phyloP scores from a whole-genome alignment of 176 grass and related monocot species.

The Urochloa ruziziensis region DNA sequence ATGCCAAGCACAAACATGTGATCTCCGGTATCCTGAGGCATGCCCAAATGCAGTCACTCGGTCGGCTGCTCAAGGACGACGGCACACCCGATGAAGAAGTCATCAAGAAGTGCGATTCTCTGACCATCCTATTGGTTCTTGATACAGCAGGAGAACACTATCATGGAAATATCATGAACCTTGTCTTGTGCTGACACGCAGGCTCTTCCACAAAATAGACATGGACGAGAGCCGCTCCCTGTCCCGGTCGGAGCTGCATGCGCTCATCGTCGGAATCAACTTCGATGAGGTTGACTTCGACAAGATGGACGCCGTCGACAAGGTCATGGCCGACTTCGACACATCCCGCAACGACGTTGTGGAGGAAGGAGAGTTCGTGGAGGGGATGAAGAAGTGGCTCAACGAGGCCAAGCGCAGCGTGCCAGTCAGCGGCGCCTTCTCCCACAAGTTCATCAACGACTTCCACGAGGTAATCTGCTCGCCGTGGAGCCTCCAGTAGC shows the following conservation, averaged over 20 bases:
- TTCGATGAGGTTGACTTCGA: slow-evolving; percentile 65
- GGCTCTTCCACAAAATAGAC: slow-evolving; percentile 73
- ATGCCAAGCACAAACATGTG: slow-evolving; percentile 89
- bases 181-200: slow-evolving; percentile 27
- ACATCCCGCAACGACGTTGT: slow-evolving; percentile 44
- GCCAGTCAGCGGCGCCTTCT: slow-evolving; percentile 30
- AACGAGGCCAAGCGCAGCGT: slow-evolving; percentile 41
- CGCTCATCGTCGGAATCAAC: slow-evolving; percentile 62
- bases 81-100: slow-evolving; percentile 56
- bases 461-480: slow-evolving; percentile 49
- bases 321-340: slow-evolving; percentile 75
- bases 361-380: slow-evolving; percentile 65
- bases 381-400: slow-evolving; percentile 74
- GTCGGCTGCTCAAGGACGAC: slow-evolving; percentile 49
- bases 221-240: slow-evolving; percentile 40
- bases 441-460: slow-evolving; percentile 56
- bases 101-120: slow-evolving; percentile 56
- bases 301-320: slow-evolving; percentile 35
- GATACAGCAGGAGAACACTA: background rate
- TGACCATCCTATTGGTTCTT: background rate
- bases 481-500: background rate
- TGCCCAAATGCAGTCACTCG: slow-evolving; percentile 48
- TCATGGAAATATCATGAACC: slow-evolving; percentile 18
- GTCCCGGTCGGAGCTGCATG: slow-evolving; percentile 64
- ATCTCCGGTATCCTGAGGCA: slow-evolving; percentile 89